Conservation (phyloP, 805 yeast genomes). For the Schwanniomyces pseudopolymorphus region DNA sequence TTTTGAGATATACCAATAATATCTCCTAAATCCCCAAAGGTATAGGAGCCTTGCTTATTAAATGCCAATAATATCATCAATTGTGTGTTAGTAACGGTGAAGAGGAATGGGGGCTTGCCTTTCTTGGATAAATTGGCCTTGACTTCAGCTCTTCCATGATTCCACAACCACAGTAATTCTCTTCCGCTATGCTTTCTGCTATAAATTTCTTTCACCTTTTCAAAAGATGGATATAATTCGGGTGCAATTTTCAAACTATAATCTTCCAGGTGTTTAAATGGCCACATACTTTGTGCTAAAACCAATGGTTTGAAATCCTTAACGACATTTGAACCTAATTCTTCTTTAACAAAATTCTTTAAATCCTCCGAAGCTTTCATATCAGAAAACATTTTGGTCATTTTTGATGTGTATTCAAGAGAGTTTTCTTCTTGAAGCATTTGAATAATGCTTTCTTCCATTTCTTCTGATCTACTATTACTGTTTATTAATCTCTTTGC, state of each 20-base stretch:
- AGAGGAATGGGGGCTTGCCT: slow-evolving; percentile 76
- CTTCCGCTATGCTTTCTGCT: slow-evolving; percentile 79
- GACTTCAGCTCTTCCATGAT: slow-evolving; percentile 86
- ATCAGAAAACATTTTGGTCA: slow-evolving; percentile 95
- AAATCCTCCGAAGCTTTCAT: slow-evolving; percentile 81
- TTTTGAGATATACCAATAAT: slow-evolving; percentile 67
- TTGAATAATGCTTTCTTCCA: slow-evolving; percentile 82
- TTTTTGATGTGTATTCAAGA: slow-evolving; percentile 87
- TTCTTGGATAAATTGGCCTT: slow-evolving; percentile 81
- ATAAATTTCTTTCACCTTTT: slow-evolving; percentile 68
- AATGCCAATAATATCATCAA: slow-evolving; percentile 84
- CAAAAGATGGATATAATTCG: slow-evolving; percentile 62
- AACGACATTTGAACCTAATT: slow-evolving; percentile 18
- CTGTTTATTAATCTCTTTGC: slow-evolving; percentile 88
- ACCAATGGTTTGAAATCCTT: slow-evolving; percentile 67
- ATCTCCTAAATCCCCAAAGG: slow-evolving; percentile 59
- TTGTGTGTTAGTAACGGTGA: slow-evolving; percentile 83
- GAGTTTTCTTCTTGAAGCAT: slow-evolving; percentile 87
- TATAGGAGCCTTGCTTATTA: slow-evolving; percentile 63
- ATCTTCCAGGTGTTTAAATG: slow-evolving; percentile 49
- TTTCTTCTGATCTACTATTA: slow-evolving; percentile 79
- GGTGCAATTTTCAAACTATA: slow-evolving; percentile 58
- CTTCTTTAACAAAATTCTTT: slow-evolving; percentile 55
- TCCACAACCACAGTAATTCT: slow-evolving; percentile 94
- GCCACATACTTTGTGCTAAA: slow-evolving; percentile 92